These are phyloP conservation scores for Tolypocladium cylindrosporum DNA, from an alignment of 2,329 filamentous ascomycete species.

Conservation along the genomic window DNA sequence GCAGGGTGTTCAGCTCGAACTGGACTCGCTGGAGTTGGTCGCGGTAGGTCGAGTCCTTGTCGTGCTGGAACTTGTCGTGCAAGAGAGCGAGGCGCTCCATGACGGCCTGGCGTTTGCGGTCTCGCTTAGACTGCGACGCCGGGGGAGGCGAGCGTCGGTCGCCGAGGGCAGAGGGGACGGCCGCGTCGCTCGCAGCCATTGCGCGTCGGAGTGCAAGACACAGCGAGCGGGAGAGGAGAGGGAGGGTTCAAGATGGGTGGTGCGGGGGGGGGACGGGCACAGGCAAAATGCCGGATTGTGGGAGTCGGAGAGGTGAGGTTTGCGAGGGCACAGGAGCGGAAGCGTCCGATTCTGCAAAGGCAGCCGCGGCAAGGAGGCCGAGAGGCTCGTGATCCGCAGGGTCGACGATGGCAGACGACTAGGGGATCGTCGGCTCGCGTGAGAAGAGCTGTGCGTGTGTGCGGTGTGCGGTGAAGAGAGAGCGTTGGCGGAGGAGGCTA, in stretches of 20 bases:
- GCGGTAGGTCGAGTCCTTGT: conserved; percentile 75
- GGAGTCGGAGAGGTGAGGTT: neutral
- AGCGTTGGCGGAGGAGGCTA: neutral
- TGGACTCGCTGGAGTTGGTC: conserved; percentile 89
- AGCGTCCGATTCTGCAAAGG: neutral
- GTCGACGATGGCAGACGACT: neutral
- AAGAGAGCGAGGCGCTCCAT: conserved; percentile 70
- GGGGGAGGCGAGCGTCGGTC: conserved; percentile 25
- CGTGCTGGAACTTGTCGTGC: conserved; percentile 66
- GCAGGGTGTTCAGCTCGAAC: conserved; percentile 77
- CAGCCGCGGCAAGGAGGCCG: neutral
- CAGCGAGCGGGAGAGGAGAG: neutral
- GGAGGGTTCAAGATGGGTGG: neutral
- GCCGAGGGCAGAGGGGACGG: conserved; percentile 19
- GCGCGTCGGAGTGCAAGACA: conserved; percentile 1
- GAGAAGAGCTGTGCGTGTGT: neutral
- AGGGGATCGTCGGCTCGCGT: neutral
- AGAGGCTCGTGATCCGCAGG: neutral
- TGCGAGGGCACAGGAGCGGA: neutral
- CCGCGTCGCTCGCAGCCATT: conserved; percentile 31
- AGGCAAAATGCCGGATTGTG: neutral
- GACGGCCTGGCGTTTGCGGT: conserved; percentile 78
- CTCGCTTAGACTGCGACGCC: conserved; percentile 64
- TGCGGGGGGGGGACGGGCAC: neutral
- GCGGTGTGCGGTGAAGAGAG: neutral